Evolutionary conservation across 2,329 filamentous ascomycete species (phyloP), one percentile per base, ranked within the genome.

Genomic region (Boeremia lycopersici): DNA sequence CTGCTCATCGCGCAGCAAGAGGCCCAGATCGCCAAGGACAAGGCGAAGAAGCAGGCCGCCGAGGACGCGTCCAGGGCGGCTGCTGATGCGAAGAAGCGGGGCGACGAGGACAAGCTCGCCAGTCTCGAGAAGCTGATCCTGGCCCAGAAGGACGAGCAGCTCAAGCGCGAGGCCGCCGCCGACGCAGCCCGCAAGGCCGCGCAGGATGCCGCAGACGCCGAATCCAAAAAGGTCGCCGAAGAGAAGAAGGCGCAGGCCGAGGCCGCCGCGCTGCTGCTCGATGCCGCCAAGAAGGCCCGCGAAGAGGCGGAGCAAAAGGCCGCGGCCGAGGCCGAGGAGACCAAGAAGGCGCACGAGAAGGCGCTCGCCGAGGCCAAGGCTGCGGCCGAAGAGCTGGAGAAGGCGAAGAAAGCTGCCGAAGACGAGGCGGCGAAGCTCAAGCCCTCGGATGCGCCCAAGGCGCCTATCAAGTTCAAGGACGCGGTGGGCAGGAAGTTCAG

Each of bases 191-290:
- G 67, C 50, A 62, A 69, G 62, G 67, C 72, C 6, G 76, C 75
- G 41, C 82, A 82, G 65, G 83, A 78, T 49, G 77, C 78, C 13
- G 75, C 77, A 33, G 78, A 81, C 38, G 72, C 75, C 11, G 75
- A 79, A 44, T 79, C 80, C n/a, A 77, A 77, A 34, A 82, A 83
- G 67, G 81, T 79, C 56, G 78, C 79, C 19, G 77, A 78, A 34
- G 79, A 81, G 28, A 79, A 71, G 61, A 78, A 79, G 19, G 72
- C 71, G 17, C 65, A 68, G 7, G 70, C 70, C n/a, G 65, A 72
- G 46, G 53, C 57, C 28, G 69, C 70, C 8, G 62, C 59, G 25
- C 52, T 62, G 7, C 36, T 72, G 34, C 60, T 73, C 11, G 69
- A 69, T 6, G 70, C 69, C 9, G 70, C 70, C 10, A 56, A 65